A percentile compares a stretch with the other conserved stretches of the same genome.
Evolutionary conservation across 768 basidiomycete species (phyloP).

Genomic region (Russula olivacea): DNA sequence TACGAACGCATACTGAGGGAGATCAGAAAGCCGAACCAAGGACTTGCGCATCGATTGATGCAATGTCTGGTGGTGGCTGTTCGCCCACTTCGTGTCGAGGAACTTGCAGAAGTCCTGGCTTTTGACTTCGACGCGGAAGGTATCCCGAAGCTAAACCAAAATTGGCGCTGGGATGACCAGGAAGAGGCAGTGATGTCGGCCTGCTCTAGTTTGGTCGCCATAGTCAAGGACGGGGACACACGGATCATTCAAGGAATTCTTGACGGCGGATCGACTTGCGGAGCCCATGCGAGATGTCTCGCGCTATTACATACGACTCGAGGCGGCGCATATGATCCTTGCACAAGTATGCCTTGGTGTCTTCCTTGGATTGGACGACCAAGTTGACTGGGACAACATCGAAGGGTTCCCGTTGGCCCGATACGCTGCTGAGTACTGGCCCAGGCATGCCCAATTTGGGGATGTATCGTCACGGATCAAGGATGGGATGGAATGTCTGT

Average conservation of each 20-base stretch:
- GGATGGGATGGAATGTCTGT: too few species aligned
- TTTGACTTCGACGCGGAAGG: background rate
- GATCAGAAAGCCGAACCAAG: background rate
- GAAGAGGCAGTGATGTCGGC: background rate
- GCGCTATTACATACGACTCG: background rate
- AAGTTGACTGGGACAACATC: background rate
- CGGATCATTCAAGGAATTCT: background rate
- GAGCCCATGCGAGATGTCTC: background rate
- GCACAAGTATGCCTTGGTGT: background rate
- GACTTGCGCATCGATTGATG: background rate
- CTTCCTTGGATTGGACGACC: background rate
- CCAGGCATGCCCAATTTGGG: background rate
- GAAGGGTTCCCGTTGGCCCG: background rate
- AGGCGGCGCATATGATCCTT: background rate
- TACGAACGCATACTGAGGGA: background rate
- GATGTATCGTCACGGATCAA: background rate
- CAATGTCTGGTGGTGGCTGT: background rate
- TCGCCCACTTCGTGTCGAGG: background rate
- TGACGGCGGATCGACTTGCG: background rate
- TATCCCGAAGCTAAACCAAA: background rate
- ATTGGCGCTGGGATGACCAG: background rate
- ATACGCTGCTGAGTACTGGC: background rate
- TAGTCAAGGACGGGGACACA: background rate
- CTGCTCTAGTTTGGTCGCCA: background rate
- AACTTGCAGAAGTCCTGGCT: background rate